Evolutionary conservation across 1,284 basidiomycete genomes (phyloP).

Genomic region (Trichosporon faecale): DNA sequence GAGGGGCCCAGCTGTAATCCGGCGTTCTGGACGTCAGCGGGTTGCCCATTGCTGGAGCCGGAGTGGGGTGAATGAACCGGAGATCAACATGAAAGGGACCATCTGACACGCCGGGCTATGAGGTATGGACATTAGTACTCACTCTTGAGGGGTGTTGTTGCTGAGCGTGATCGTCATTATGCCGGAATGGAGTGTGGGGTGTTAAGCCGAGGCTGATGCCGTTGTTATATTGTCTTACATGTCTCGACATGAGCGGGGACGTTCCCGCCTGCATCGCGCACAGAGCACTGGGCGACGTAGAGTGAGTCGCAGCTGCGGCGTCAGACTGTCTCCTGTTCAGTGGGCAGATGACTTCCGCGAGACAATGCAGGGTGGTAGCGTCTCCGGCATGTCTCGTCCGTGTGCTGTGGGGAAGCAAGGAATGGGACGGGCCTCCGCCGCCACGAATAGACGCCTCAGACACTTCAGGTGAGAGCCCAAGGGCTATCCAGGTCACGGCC

Average conservation of each 20-base stretch:
- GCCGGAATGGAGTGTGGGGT: background rate
- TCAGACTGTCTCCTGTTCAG: background rate
- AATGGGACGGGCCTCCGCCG: background rate
- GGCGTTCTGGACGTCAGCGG: background rate
- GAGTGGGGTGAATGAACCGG: background rate
- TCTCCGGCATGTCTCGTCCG: background rate
- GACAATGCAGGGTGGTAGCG: background rate
- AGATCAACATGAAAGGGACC: too few relatives aligned
- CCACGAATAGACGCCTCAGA: background rate
- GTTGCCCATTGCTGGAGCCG: background rate
- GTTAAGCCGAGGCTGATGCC: background rate
- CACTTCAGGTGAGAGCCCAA: background rate
- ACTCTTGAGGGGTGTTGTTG: background rate
- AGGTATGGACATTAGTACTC: background rate
- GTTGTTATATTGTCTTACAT: background rate
- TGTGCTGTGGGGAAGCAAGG: background rate
- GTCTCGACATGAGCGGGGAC: background rate
- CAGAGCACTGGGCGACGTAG: background rate
- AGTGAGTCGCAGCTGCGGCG: too few relatives aligned
- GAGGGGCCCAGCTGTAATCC: slow-evolving; percentile 17
- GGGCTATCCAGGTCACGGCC: too few relatives aligned
- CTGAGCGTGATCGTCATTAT: background rate
- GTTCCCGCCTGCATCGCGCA: background rate
- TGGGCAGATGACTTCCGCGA: background rate
- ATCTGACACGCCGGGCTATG: too few relatives aligned